Evolutionary conservation across 2,329 filamentous ascomycete species (phyloP), one percentile per base, ranked within the genome.

Genomic region (Emmonsiellopsis sp.): DNA sequence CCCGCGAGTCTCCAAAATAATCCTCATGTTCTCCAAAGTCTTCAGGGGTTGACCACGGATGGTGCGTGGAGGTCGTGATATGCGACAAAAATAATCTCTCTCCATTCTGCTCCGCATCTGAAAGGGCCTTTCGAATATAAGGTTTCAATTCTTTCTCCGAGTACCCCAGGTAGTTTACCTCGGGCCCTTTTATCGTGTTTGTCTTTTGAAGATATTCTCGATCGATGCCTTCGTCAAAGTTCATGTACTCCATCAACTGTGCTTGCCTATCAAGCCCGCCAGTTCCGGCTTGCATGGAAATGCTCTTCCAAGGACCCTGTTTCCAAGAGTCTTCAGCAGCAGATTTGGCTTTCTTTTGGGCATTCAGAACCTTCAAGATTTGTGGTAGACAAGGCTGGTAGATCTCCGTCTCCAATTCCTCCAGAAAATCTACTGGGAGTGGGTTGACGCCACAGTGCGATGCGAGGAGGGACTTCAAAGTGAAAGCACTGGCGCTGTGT

Each of bases 131-230:
- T 13, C 57, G 57, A 43, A 60, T 39, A 47, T 74, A 74, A 5
- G 70, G 71, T 55, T 66, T 66, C 1, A 73, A 59, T 42, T 71
- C 71, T 5, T 64, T 63, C 55, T 76, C 74, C 3, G 71, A 62
- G 52, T 61, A 73, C 54, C 73, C 73, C 57, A 74, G 75, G 54
- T 75, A 75, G 55, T 75, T 75, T 53, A 67, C 59, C 51, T 67
- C 62, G 55, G 63, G 49, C 31, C 62, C 49, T 54, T 54, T 62
- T 55, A 3, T 55, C 56, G 6, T 71, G 58, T 14, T 60, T 59
- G 34, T 69, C 64, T 17, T 63, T 63, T 34, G 61, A 59, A 11
- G 71, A 61, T 0, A 3, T 27, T 27, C 21, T 5, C 21, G 21
- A 5, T 27, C 21, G 21, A 27, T 27, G 21, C 58, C 53, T 33